Percentiles rank a stretch among this genome's conserved stretches.
These are phyloP conservation scores for Catunica adiposa DNA, from an alignment of 2,329 filamentous ascomycete species.

Conservation along the genomic window DNA sequence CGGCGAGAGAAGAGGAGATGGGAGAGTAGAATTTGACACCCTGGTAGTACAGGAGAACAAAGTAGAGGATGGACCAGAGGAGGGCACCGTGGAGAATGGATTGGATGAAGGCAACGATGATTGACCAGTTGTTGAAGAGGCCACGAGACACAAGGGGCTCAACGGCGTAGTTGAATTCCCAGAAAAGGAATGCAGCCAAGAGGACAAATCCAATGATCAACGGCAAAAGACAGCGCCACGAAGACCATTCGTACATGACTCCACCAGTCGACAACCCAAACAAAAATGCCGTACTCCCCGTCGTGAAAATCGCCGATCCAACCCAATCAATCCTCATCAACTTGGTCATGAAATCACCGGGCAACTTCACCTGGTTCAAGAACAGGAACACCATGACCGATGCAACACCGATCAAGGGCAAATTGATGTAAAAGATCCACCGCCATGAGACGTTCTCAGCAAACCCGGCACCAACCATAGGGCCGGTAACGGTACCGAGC, in stretches of 20 bases:
- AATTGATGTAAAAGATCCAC: slow-evolving; percentile 24
- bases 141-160: slow-evolving; percentile 33
- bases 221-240: slow-evolving; percentile 45
- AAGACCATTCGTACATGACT: slow-evolving; percentile 47
- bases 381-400: slow-evolving; percentile 18
- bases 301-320: slow-evolving; percentile 44
- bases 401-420: slow-evolving; percentile 20
- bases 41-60: slow-evolving; percentile 32
- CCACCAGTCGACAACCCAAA: slow-evolving; percentile 38
- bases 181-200: slow-evolving; percentile 35
- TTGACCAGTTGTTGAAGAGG: slow-evolving; percentile 32
- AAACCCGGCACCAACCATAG: slow-evolving; percentile 19
- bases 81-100: slow-evolving; percentile 42
- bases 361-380: slow-evolving; percentile 17
- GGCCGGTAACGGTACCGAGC: slow-evolving; percentile 30
- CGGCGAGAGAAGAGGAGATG: slow-evolving; percentile 36
- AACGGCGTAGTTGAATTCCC: slow-evolving; percentile 33
- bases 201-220: slow-evolving; percentile 37
- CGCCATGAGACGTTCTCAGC: slow-evolving; percentile 18
- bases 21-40: slow-evolving; percentile 37
- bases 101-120: slow-evolving; percentile 31
- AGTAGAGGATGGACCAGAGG: slow-evolving; percentile 38
- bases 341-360: slow-evolving; percentile 16
- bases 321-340: slow-evolving; percentile 39
- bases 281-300: slow-evolving; percentile 33